Evolutionary conservation across 1,284 basidiomycete genomes (phyloP).

Genomic region (Moesziomyces parantarcticus): DNA sequence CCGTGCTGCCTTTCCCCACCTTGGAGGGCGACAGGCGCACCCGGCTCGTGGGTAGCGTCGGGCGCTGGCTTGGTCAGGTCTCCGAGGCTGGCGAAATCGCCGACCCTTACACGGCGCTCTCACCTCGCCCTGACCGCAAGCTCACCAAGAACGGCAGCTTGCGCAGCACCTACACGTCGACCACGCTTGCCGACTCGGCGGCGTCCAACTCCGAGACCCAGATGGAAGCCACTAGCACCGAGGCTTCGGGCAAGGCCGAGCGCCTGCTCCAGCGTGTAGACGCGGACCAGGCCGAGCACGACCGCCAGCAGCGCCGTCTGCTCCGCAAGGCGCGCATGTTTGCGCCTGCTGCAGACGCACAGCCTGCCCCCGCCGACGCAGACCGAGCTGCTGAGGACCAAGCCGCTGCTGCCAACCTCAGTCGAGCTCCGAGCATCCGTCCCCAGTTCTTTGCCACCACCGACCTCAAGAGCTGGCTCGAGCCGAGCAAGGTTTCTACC

Average conservation of each 20-base stretch:
- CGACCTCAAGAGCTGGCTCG: constrained; percentile 58
- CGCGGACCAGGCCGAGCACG: constrained; percentile 27
- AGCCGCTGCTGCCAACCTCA: constrained; percentile 9
- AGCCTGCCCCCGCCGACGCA: not conserved
- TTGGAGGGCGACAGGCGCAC: constrained; percentile 26
- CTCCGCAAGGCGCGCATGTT: constrained; percentile 29
- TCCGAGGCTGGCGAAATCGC: constrained; percentile 30
- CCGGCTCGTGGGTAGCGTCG: constrained; percentile 30
- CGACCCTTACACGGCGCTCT: constrained; percentile 31
- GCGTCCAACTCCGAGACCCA: constrained; percentile 22
- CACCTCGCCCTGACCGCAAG: constrained; percentile 30
- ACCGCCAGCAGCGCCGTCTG: constrained; percentile 32
- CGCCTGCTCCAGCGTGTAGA: constrained; percentile 23
- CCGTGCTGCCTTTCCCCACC: constrained; percentile 22
- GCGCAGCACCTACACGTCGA: constrained; percentile 36
- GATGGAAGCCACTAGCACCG: constrained; percentile 5
- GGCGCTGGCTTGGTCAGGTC: constrained; percentile 34
- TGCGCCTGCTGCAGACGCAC: constrained; percentile 2
- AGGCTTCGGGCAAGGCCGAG: constrained; percentile 15
- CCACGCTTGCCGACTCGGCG: constrained; percentile 26
- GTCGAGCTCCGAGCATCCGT: constrained; percentile 56
- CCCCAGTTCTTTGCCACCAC: constrained; percentile 61
- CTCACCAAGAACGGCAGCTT: constrained; percentile 42
- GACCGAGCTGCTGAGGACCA: not conserved
- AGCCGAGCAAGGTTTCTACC: constrained; percentile 30